Base-by-base conservation (phyloP, 768 basidiomycete species). In the Tulasnella sp. region DNA sequence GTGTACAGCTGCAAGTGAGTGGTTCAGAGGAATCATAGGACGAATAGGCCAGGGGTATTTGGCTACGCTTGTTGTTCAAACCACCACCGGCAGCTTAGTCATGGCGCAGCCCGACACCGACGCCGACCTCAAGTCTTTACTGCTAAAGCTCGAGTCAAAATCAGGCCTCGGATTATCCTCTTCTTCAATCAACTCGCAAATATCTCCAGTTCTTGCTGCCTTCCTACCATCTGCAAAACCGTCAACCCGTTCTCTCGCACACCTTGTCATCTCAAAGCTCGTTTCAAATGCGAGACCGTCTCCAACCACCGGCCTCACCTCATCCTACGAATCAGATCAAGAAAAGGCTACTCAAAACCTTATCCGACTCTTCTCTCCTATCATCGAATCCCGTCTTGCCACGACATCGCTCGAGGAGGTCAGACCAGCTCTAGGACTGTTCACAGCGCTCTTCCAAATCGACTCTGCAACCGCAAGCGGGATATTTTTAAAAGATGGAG, bases 361-460 rank as follows among this genome's bases (percentile, higher is more conserved):
- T 40, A 83, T 82, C 71, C 84, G 83, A 39, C 80, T 85, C 17
- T 89, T 94, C 78, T 83, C 86, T 31, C 86, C 88, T 37, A 80
- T 84, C 0, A 81, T 92, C 40, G 79, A 86, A 9, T 82, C 85
- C 15, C 84, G 85, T 58, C 84, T 94, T 12, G 83, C 90, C 67
- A 86, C 87, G 2, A 84, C 88, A 25, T 89, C 92, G 81, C 76
- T 80, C 17, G 19, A 64, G 14, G 84, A 85, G 42, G 82, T 89
- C 36, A 83, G 91, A 22, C 82, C 84, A 17, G 90, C 89, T 14
- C 82, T 91, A 49, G 86, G 89, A 0, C 91, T 94, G 81, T 85
- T 95, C 70, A 85, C 87, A n/a, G 93, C 92, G 0, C 84, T 96
- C 25, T 93, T 94, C 80, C 93, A 94, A 81, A 89, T 94, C n/a